Conservation (phyloP, 371 early-diverging fungal genomes). For the Apophysomyces variabilis region DNA sequence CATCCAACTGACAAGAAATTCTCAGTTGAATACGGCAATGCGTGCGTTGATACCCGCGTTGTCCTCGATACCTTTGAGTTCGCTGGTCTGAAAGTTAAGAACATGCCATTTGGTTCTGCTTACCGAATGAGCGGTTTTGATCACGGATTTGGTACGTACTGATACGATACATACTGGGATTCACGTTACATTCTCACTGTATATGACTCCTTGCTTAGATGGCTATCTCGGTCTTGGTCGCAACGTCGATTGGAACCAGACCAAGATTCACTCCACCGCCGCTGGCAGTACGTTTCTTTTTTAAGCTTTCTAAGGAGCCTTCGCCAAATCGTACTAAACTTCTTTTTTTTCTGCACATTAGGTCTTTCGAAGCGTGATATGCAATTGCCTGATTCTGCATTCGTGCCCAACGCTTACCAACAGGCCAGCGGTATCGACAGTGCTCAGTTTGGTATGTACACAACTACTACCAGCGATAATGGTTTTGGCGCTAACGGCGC, state of each 20-base stretch:
- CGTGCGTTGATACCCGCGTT: conserved; percentile 37
- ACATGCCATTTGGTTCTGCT: conserved; percentile 53
- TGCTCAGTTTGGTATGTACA: conserved; percentile 53
- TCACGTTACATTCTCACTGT: not conserved
- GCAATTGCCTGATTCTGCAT: conserved; percentile 33
- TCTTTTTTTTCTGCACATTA: conserved; percentile 6
- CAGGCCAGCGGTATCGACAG: conserved; percentile 37
- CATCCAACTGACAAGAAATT: conserved; percentile 34
- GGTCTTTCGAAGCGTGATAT: conserved; percentile 33
- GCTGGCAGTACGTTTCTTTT: conserved; percentile 6
- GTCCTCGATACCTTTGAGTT: conserved; percentile 44
- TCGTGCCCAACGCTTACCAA: conserved; percentile 48
- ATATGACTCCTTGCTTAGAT: conserved; percentile 16
- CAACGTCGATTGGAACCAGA: conserved; percentile 38
- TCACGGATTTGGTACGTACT: conserved; percentile 28
- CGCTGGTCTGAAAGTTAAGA: conserved; percentile 30
- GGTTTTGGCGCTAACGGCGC: conserved; percentile 27
- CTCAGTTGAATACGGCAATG: conserved; percentile 45
- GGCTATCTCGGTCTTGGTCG: conserved; percentile 56
- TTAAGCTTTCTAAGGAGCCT: not conserved
- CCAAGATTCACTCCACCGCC: conserved; percentile 19
- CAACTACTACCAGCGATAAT: conserved; percentile 15
- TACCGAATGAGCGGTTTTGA: conserved; percentile 49
- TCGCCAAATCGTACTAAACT: not conserved
- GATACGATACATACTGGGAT: not conserved